phyloP scores from a whole-genome alignment of 139 green algal species.

The Coccomyxa sp. region DNA sequence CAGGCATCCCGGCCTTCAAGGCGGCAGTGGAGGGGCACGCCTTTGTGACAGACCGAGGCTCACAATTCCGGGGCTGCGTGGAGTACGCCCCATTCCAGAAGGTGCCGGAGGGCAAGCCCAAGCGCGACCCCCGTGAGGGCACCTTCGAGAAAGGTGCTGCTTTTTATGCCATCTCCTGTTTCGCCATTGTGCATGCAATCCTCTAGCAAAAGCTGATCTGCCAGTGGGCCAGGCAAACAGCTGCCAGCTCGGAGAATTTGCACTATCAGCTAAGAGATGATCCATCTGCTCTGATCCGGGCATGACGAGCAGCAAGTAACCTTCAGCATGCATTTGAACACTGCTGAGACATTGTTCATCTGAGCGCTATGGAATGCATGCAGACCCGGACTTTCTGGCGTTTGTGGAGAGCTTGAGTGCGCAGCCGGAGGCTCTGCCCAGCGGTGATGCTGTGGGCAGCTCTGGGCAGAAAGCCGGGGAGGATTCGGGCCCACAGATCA shows the following conservation, averaged over 20 bases:
- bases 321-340: no score
- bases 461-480: neutral
- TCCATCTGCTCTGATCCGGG: neutral
- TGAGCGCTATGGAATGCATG: neutral
- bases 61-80: constrained; percentile 50
- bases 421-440: constrained; percentile 36
- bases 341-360: no score
- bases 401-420: constrained; percentile 51
- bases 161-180: neutral
- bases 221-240: no score
- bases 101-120: constrained; percentile 34
- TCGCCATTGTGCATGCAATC: neutral
- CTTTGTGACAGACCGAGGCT: constrained; percentile 59
- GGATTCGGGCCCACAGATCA: constrained; percentile 12
- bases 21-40: constrained; percentile 52
- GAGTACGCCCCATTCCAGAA: constrained; percentile 74
- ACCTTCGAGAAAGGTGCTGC: constrained; percentile 61
- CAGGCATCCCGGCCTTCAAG: constrained; percentile 60
- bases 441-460: constrained; percentile 25
- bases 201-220: neutral
- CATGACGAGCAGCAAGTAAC: neutral
- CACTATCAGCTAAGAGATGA: neutral
- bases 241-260: neutral
- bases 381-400: constrained; percentile 63
- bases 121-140: constrained; percentile 54